Base-by-base conservation (phyloP, 2,329 filamentous ascomycete species). In the Hypomyces rosellus region DNA sequence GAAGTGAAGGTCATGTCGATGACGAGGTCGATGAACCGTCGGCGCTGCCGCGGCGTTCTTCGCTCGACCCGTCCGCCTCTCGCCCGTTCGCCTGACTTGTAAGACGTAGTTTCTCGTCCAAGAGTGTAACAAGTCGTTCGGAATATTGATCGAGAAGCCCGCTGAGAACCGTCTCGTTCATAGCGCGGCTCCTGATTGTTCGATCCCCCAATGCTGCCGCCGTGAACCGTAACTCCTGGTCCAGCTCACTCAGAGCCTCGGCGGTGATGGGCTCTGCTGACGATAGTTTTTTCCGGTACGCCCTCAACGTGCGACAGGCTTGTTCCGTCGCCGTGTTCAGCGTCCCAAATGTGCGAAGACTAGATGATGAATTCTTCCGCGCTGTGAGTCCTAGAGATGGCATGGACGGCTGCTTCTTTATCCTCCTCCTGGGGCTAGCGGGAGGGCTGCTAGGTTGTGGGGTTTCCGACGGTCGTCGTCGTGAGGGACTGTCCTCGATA, bases 61-160 rank as follows among this genome's bases (percentile, higher is more conserved):
- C 63, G 25, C 59, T 59, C 25, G 55, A 54, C 47, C 56, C 65
- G 4, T 64, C 63, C 14, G 57, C 57, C 18, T 64, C 65, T 48
- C 59, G 56, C 51, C 66, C 61, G 50, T 59, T 62, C 34, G 63
- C 59, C 34, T 68, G 63, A 59, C 65, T 69, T 9, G 63, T 74
- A 34, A 82, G 66, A 43, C 76, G 70, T 46, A 89, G 74, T 64
- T 86, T 87, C 65, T 89, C 83, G 56, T 90, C 86, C 41, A 91
- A 74, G 66, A 89, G 75, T 42, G 75, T 80, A 5, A 89, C 81
- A 44, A 91, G 70, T 53, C 82, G 76, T 60, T 89, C 85, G 2
- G 85, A 88, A 60, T 89, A 89, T 66, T 88, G 81, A 57, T 89
- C 87, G 7, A 91, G 70, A 41, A 90, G 68, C 45, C 82, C 84